These are phyloP conservation scores for Sporothrix pseudoabietina DNA, from an alignment of 2,329 filamentous ascomycete genomes.

Conservation along the genomic window DNA sequence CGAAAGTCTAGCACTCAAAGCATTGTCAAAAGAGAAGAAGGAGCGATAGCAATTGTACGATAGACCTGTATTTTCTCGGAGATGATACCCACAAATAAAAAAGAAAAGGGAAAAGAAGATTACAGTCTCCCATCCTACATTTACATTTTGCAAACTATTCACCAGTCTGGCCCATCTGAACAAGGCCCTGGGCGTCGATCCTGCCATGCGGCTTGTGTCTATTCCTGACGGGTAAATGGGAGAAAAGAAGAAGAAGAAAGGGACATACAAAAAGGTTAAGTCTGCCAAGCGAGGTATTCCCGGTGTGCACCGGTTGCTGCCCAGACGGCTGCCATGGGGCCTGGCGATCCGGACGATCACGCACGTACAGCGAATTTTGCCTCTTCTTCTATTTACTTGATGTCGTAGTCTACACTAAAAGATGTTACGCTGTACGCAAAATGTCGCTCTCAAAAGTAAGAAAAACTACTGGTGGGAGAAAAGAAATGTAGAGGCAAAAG, in stretches of 20 bases:
- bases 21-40: not conserved
- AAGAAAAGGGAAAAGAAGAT: not conserved
- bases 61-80: not conserved
- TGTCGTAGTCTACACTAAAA: no score
- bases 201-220: not conserved
- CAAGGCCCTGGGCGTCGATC: conserved; percentile 22
- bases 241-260: not conserved
- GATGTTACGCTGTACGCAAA: not conserved
- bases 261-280: not conserved
- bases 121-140: not conserved
- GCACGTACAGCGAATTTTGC: not conserved
- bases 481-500: not conserved
- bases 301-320: not conserved
- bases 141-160: not conserved
- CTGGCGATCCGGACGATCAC: conserved; percentile 22
- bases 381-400: no score
- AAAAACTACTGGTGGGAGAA: not conserved
- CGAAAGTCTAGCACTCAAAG: no score
- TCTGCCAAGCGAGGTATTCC: not conserved
- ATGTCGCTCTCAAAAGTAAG: not conserved
- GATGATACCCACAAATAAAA: not conserved
- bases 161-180: not conserved
- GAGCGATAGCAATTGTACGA: no score
- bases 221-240: conserved; percentile 13
- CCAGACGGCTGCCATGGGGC: not conserved